Base-by-base conservation (phyloP, 2,329 filamentous ascomycete genomes). In the Cladophialophora carrionii region DNA sequence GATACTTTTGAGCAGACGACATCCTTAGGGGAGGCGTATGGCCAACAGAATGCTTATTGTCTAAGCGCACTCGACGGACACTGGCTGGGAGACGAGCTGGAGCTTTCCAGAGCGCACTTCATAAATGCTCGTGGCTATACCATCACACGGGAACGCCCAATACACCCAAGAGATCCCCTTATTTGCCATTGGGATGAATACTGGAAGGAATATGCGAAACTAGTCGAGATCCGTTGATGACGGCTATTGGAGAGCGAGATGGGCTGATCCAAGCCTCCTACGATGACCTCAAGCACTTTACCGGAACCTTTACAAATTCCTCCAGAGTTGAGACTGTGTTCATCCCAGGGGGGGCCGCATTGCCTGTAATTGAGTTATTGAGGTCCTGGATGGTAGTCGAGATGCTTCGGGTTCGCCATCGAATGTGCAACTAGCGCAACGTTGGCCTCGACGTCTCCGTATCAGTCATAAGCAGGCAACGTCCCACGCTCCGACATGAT, bases 341-440 rank as follows among this genome's bases (percentile, higher is more conserved):
- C 17, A 20, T 61, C 12, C 20, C 26, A 22, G 49, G 49, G 5
- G 5, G 58, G 48, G 14, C 58, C 58, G 8, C 58, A 61, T 32
- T 61, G 58, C 17, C 12, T 61, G 3, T 49, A 61, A 20, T 29
- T 61, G 58, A 61, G 49, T 55, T 22, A 61, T 43, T 61, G 58
- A 49, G 37, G 58, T 17, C 49, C 58, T 32, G 49, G 48, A 24
- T 55, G 58, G 58, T 49, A 52, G 14, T 54, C 32, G 32, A 41
- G 58, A 55, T 61, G 49, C 26, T 55, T 61, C 55, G 58, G 58
- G 22, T 61, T 61, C 14, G 58, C 58, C 7, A 61, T 55, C 20
- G 58, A 55, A 14, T 61, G 61, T 57, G 43, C 37, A 9, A 52
- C 48, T 9, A 60, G 57, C 20, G 57, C 31, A n/a, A 46, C 46